phyloP scores from a whole-genome alignment of 257 asterid species.

The Ligustrum vulgare region DNA sequence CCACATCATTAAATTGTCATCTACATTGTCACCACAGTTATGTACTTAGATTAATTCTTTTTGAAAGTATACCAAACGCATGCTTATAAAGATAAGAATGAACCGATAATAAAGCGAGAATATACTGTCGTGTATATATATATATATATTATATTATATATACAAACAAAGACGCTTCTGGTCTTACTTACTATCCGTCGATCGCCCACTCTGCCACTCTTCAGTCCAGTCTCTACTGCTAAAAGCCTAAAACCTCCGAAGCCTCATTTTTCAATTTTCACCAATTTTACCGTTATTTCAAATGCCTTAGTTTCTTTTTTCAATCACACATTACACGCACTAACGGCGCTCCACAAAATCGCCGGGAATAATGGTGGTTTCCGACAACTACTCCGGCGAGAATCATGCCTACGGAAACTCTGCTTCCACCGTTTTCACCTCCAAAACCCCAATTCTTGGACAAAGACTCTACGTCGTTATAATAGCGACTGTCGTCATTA shows the following conservation, averaged over 20 bases:
- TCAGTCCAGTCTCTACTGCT: neutral
- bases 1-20: too few relatives aligned
- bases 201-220: conserved; percentile 1
- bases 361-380: conserved; percentile 31
- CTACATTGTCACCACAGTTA: too few relatives aligned
- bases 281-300: neutral
- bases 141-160: too few relatives aligned
- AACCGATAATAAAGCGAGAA: too few relatives aligned
- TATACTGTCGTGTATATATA: too few relatives aligned
- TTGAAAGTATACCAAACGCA: too few relatives aligned
- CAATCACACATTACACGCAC: neutral
- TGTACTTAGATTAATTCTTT: too few relatives aligned
- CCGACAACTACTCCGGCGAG: conserved; percentile 24
- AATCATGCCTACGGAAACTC: conserved; percentile 23
- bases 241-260: neutral
- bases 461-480: conserved; percentile 50
- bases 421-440: conserved; percentile 29
- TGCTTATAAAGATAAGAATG: too few relatives aligned
- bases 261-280: neutral
- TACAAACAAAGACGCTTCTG: too few relatives aligned
- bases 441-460: conserved; percentile 56
- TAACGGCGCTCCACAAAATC: neutral
- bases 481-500: conserved; percentile 28
- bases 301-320: neutral
- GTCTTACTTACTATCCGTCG: conserved; percentile 13